Conservation (phyloP, 2,329 filamentous ascomycete genomes). For the Fusarium devonianum region DNA sequence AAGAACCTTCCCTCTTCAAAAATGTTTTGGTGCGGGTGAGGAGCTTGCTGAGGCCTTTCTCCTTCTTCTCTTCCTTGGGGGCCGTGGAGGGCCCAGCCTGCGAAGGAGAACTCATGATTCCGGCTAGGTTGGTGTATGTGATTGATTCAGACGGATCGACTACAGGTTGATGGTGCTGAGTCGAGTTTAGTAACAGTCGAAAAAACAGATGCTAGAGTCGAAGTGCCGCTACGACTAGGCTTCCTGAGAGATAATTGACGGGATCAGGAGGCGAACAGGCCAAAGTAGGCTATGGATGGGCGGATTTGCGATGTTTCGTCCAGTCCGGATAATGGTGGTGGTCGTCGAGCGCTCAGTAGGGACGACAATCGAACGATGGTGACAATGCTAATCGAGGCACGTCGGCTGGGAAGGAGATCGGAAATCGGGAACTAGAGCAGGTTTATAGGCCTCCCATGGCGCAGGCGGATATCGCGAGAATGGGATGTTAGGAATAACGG, state of each 20-base stretch:
- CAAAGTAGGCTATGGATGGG: neutral
- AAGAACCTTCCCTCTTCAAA: slow-evolving; percentile 50
- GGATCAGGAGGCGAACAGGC: slow-evolving; percentile 15
- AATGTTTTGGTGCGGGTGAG: slow-evolving; percentile 59
- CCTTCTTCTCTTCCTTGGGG: slow-evolving; percentile 50
- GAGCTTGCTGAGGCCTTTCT: slow-evolving; percentile 57
- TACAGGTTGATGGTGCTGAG: neutral
- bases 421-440: slow-evolving; percentile 3
- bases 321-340: slow-evolving; percentile 4
- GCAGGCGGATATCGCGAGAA: slow-evolving; percentile 23
- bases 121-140: slow-evolving; percentile 8
- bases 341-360: slow-evolving; percentile 10
- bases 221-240: slow-evolving; percentile 1
- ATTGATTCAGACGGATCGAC: neutral
- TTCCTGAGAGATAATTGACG: neutral
- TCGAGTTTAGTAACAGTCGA: neutral
- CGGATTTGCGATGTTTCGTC: slow-evolving; percentile 10
- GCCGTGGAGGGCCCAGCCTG: slow-evolving; percentile 48
- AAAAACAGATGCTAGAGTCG: neutral
- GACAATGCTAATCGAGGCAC: slow-evolving; percentile 19
- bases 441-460: slow-evolving; percentile 29
- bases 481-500: slow-evolving; percentile 8
- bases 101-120: slow-evolving; percentile 54
- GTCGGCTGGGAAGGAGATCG: slow-evolving; percentile 11
- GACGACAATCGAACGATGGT: slow-evolving; percentile 19